phyloP scores from a whole-genome alignment of 2,329 filamentous ascomycete species.

The Elsinoe arachidis region DNA sequence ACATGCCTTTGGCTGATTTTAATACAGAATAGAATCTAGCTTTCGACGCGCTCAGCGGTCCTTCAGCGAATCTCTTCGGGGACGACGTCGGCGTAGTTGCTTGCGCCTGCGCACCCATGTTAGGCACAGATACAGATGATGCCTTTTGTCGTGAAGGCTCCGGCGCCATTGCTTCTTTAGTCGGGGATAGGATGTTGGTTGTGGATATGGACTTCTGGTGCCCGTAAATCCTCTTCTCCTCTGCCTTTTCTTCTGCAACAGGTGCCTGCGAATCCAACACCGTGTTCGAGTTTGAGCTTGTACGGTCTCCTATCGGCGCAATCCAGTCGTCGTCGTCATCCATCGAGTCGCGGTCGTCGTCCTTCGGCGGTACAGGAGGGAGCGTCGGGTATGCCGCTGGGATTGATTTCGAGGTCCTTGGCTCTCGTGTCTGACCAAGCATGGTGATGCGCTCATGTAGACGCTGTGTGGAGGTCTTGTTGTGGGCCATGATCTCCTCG shows the following conservation, averaged over 20 bases:
- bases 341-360: constrained; percentile 22
- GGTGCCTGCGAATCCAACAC: background rate
- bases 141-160: constrained; percentile 48
- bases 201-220: constrained; percentile 30
- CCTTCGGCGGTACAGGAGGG: constrained; percentile 17
- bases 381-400: constrained; percentile 30
- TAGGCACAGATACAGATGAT: constrained; percentile 35
- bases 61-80: constrained; percentile 55
- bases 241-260: background rate
- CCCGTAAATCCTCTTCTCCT: constrained; percentile 12
- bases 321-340: constrained; percentile 54
- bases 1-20: constrained; percentile 75
- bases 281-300: constrained; percentile 17
- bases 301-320: constrained; percentile 35
- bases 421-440: constrained; percentile 49
- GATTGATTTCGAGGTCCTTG: constrained; percentile 34
- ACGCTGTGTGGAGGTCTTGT: constrained; percentile 86
- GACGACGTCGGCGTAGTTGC: constrained; percentile 52
- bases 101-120: constrained; percentile 25
- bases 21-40: constrained; percentile 85
- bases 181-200: constrained; percentile 37
- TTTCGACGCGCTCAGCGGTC: constrained; percentile 83
- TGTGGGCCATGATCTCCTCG: constrained; percentile 53
- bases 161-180: constrained; percentile 29
- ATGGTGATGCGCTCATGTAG: constrained; percentile 87